Evolutionary conservation across 352 stramenopile species (phyloP), one percentile per base, ranked within the genome.

Genomic region (Phytophthora macrochlamydospora): DNA sequence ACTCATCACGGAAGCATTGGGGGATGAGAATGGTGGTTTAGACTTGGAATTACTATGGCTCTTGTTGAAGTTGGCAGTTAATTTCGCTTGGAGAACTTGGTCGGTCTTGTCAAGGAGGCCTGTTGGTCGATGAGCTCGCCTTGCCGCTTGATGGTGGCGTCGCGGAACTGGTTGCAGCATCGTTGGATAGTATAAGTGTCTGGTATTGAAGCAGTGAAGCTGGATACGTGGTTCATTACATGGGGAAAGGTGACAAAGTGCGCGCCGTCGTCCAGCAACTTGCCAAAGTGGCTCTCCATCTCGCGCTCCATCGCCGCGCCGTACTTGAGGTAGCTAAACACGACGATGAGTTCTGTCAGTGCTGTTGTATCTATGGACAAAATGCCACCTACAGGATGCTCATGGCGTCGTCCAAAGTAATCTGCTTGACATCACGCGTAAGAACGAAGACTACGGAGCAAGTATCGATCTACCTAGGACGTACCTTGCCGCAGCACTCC

Each of bases 351-450:
- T 32, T 33, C 40, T 24, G 18, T 24, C 18, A 24, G 18, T 24
- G 32, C 35, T 40, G 28, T 35, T 55, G 43, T n/a, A 38, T 13
- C 48, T 57, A 24, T 9, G 3, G 35, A 40, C 9, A 11, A 6
- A 40, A 40, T 14, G n/a, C 45, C 54, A 62, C 71, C 45, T 54
- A 92, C 83, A 94, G 66, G 43, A 94, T 92, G 30, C 81, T 80
- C 81, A 94, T 90, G 2, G 81, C 80, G 28, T 94, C 86, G 49
- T 94, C 86, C 51, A 92, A 65, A 4, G 81, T 74, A 43, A 94
- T 89, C 85, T 93, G 13, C 29, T 50, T 24, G 2, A 44, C n/a
- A 50, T 24, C 13, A 45, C 55, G 3, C 11, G 56, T 14, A 50
- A 63, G 46, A 35, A 5, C 7, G 30, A 13, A 40, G 24, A 49